Base-by-base conservation (phyloP, 768 basidiomycete species). In the Chalciporus piperatus region DNA sequence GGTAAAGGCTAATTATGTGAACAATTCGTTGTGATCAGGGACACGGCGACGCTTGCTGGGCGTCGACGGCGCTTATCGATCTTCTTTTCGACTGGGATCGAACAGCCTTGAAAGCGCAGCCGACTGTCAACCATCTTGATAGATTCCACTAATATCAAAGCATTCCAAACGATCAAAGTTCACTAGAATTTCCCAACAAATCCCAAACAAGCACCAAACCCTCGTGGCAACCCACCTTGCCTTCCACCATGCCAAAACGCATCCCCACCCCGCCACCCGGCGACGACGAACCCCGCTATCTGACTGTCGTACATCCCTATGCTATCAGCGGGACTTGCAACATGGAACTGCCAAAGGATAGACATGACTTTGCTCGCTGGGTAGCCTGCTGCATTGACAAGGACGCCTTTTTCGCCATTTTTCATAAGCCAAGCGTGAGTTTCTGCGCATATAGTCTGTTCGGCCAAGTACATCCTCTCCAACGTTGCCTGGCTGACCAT, bases 281-380 rank as follows among this genome's bases (percentile, higher is more conserved):
- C 7, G 70, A 75, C 30, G 76, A 78, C 30, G 78, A 76, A 44
- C 76, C 76, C 0, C 60, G 66, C 33, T 78, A 74, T 53, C 61
- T 79, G 6, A 71, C 73, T n/a, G 71, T 79, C 56, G 71, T 74
- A 1, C 53, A 72, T 35, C 78, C 77, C 0, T 79, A 75, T 50
- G 76, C 76, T 0, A 61, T 60, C 48, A 58, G 58, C 2, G 63
- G 69, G 0, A 62, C 72, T 14, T 71, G 74, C 20, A 72, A 76
- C 48, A 70, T 79, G 71, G 71, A 73, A 23, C 47, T 74, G 0
- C 61, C 57, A 37, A 62, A 54, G 6, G 77, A 78, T 32, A 65
- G 69, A 30, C 57, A 64, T 35, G 65, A 69, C 30, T 72, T 76
- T 45, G 73, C 71, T 3, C 63, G 62, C 22, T 79, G 77, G 78